A percentile compares a stretch with the other conserved stretches of the same genome.
These are phyloP conservation scores for Serendipita sp. DNA, from an alignment of 768 basidiomycete genomes.

Conservation along the genomic window DNA sequence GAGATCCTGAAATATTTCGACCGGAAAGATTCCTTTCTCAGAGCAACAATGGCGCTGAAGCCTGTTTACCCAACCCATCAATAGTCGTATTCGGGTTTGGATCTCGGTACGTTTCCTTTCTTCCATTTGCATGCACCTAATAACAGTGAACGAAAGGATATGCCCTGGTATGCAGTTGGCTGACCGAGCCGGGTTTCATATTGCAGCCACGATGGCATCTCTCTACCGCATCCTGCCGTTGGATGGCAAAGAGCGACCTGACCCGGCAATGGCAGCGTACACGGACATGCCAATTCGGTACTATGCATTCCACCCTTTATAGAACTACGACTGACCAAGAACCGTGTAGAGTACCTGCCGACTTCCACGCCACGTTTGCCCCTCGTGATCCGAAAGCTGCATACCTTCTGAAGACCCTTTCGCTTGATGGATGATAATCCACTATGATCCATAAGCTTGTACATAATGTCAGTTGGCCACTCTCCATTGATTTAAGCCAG, in stretches of 20 bases:
- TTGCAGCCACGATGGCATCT: background rate
- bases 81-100: background rate
- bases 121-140: background rate
- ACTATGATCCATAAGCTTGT: too few relatives aligned
- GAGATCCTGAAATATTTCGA: background rate
- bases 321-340: background rate
- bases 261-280: background rate
- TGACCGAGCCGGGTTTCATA: slow-evolving; percentile 1
- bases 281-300: background rate
- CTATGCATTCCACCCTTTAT: background rate
- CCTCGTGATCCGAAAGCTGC: background rate
- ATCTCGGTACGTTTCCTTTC: background rate
- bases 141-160: background rate
- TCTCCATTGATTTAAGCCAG: too few relatives aligned
- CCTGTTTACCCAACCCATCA: background rate
- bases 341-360: background rate
- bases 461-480: too few relatives aligned
- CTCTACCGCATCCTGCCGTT: background rate
- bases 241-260: background rate
- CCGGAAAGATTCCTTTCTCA: background rate
- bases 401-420: background rate
- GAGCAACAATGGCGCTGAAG: background rate
- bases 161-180: background rate
- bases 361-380: background rate
- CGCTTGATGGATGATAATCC: too few relatives aligned